Evolutionary conservation across 2,329 filamentous ascomycete species (phyloP).

Genomic region (Pyrenochaeta sp.): DNA sequence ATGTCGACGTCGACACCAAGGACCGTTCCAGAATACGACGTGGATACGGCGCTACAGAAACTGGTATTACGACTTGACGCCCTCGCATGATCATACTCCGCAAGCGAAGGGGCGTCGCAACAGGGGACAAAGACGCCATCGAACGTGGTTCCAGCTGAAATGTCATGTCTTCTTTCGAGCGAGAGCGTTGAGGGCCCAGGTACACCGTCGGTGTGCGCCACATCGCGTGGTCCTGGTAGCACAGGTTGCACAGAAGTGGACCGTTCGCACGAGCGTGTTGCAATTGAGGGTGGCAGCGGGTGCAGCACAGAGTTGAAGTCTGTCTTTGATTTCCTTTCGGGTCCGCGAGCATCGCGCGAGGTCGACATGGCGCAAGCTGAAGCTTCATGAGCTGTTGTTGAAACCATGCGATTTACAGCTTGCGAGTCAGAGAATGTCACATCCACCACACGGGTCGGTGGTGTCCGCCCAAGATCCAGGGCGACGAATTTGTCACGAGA

Average conservation of each 20-base stretch:
- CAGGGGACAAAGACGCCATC: constrained; percentile 31
- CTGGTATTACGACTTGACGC: constrained; percentile 37
- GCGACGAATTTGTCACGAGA: neutral
- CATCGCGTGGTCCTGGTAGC: constrained; percentile 30
- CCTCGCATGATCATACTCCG: constrained; percentile 21
- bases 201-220: constrained; percentile 18
- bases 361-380: constrained; percentile 15
- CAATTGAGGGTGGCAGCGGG: constrained; percentile 14
- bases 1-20: constrained; percentile 46
- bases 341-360: constrained; percentile 5
- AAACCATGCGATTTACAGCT: constrained; percentile 18
- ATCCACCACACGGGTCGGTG: constrained; percentile 4
- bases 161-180: constrained; percentile 26
- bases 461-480: constrained; percentile 1
- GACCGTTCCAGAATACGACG: constrained; percentile 44
- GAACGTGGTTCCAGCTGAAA: constrained; percentile 27
- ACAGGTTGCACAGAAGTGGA: constrained; percentile 23
- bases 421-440: constrained; percentile 11
- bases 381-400: neutral
- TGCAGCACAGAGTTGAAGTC: constrained; percentile 11
- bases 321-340: constrained; percentile 5
- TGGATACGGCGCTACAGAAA: constrained; percentile 44
- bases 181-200: constrained; percentile 17
- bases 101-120: constrained; percentile 24
- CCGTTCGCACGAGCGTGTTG: constrained; percentile 21